Percentiles rank a stretch among this genome's conserved stretches.
phyloP scores from a whole-genome alignment of 1,139 yeast genomes.

The Kodamaea sp. region DNA sequence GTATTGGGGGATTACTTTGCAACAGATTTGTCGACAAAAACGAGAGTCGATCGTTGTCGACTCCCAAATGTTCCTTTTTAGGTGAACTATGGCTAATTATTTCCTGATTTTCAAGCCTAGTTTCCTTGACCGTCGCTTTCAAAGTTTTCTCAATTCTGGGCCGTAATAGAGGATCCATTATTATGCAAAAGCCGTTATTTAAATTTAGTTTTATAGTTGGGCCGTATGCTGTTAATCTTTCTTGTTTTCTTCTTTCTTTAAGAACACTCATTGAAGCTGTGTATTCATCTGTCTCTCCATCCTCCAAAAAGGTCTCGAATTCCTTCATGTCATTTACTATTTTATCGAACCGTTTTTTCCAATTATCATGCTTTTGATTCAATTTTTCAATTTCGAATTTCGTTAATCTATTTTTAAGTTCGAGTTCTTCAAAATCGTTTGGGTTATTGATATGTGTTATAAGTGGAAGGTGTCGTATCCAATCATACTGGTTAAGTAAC shows the following conservation, averaged over 20 bases:
- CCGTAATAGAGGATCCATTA: conserved; percentile 30
- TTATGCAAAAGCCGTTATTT: conserved; percentile 27
- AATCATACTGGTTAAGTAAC: conserved; percentile 48
- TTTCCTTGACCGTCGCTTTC: background rate
- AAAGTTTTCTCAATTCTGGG: conserved; percentile 21
- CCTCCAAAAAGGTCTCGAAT: conserved; percentile 8
- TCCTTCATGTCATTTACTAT: conserved; percentile 26
- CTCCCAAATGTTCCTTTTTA: too few species aligned
- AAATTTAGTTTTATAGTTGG: conserved; percentile 26
- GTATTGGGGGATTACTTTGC: too few species aligned
- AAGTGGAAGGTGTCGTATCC: conserved; percentile 50
- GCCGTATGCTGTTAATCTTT: conserved; percentile 20
- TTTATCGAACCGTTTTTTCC: conserved; percentile 34
- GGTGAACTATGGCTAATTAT: too few species aligned
- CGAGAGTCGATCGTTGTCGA: too few species aligned
- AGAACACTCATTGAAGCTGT: conserved; percentile 19
- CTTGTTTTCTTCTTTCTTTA: conserved; percentile 17
- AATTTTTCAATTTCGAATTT: conserved; percentile 46
- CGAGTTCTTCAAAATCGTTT: conserved; percentile 46
- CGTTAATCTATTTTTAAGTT: conserved; percentile 48
- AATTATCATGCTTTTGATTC: conserved; percentile 44
- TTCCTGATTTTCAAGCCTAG: too few species aligned
- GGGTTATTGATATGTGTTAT: conserved; percentile 53
- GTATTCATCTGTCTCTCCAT: conserved; percentile 20
- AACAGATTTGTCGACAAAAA: too few species aligned